These are phyloP conservation scores for Irpex rosettiformis DNA, from an alignment of 1,284 basidiomycete species.

Conservation along the genomic window DNA sequence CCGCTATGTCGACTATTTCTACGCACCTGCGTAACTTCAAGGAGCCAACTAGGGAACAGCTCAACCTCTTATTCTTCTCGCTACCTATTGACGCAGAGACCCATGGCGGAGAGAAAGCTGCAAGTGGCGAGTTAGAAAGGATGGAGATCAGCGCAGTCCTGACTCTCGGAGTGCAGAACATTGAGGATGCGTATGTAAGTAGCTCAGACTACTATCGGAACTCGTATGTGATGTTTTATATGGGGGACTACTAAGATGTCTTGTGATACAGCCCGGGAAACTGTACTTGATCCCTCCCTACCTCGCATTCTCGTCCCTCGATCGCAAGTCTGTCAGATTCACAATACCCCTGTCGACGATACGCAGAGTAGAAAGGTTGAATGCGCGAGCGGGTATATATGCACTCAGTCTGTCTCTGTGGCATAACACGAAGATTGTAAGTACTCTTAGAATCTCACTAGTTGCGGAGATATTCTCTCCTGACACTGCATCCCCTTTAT, in stretches of 20 bases:
- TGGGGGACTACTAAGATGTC: neutral
- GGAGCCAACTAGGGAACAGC: conserved; percentile 85
- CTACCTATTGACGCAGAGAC: conserved; percentile 42
- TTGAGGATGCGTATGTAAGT: conserved; percentile 93
- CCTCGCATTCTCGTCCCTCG: conserved; percentile 88
- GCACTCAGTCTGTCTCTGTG: conserved; percentile 92
- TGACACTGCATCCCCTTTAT: neutral
- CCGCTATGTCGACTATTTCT: conserved; percentile 70
- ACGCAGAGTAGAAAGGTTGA: conserved; percentile 91
- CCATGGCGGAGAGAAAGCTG: conserved; percentile 17
- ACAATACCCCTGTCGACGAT: conserved; percentile 92
- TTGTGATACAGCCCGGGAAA: conserved; percentile 72
- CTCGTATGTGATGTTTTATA: neutral
- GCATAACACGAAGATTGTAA: conserved; percentile 93
- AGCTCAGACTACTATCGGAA: neutral
- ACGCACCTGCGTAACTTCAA: conserved; percentile 87
- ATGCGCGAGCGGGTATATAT: conserved; percentile 91
- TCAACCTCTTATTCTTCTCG: conserved; percentile 82
- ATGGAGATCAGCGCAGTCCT: conserved; percentile 93
- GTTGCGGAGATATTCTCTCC: neutral
- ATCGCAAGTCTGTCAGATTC: conserved; percentile 89
- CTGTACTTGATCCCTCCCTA: conserved; percentile 89
- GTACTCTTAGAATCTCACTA: conserved; percentile 34
- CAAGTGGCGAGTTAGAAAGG: conserved; percentile 47
- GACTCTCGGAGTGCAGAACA: conserved; percentile 72